phyloP scores from a whole-genome alignment of 169 alveolate genomes.

The Eimeria tenella region DNA sequence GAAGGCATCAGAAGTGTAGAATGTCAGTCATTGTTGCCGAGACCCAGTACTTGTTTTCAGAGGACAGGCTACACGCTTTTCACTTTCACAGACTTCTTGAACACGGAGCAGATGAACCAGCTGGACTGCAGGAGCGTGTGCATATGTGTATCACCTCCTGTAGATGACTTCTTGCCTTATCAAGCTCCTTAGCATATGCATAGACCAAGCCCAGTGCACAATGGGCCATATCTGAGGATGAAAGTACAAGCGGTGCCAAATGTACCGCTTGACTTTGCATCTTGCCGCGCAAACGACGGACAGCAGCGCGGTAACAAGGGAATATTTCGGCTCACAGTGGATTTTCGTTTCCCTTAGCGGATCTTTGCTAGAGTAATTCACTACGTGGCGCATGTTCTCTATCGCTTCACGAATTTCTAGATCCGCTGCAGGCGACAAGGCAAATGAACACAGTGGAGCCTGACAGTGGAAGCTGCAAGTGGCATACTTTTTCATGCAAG shows the following conservation, averaged over 20 bases:
- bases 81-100: too few species aligned
- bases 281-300: background rate
- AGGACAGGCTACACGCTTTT: too few species aligned
- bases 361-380: background rate
- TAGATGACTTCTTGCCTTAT: background rate
- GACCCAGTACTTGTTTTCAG: too few species aligned
- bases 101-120: too few species aligned
- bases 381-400: conserved; percentile 40
- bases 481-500: too few species aligned
- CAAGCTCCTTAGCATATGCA: conserved; percentile 4
- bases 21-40: too few species aligned
- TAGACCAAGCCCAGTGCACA: conserved; percentile 45
- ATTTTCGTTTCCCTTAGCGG: background rate
- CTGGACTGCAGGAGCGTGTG: too few species aligned
- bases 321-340: background rate
- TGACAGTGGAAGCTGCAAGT: too few species aligned
- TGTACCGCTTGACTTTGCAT: background rate
- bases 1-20: background rate
- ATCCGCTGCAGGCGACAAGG: conserved; percentile 45
- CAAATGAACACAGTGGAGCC: conserved; percentile 48
- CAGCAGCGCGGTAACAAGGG: background rate
- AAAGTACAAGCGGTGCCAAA: too few species aligned
- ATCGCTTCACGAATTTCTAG: conserved; percentile 64
- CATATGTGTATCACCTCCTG: conserved; percentile 3
- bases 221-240: conserved; percentile 38